Conservation (phyloP, 139 green algal genomes). For the Haematococcus lacustris region DNA sequence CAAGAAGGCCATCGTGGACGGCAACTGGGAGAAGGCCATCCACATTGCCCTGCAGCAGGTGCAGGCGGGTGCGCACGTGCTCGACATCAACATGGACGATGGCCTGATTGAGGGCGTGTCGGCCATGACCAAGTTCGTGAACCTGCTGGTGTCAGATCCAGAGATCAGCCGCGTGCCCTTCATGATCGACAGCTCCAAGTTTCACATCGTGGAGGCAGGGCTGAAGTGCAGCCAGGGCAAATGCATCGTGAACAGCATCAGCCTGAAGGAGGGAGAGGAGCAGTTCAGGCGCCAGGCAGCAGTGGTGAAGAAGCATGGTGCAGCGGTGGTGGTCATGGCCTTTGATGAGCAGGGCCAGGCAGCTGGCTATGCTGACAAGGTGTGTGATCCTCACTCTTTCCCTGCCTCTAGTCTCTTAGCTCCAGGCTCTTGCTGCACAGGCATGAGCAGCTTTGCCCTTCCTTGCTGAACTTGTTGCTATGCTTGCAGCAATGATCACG, state of each 20-base stretch:
- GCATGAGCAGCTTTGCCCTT: no score
- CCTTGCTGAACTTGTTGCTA: no score
- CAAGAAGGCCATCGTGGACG: constrained; percentile 95
- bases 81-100: constrained; percentile 99
- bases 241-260: constrained; percentile 98
- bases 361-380: constrained; percentile 67
- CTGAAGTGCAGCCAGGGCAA: constrained; percentile 94
- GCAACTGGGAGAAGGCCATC: constrained; percentile 92
- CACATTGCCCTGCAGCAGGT: constrained; percentile 83
- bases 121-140: constrained; percentile 95
- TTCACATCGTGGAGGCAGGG: constrained; percentile 93
- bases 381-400: no score
- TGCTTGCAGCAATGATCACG: no score
- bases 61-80: constrained; percentile 76
- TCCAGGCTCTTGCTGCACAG: no score
- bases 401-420: no score
- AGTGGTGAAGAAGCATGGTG: constrained; percentile 81
- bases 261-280: constrained; percentile 94
- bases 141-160: constrained; percentile 92
- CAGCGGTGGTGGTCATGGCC: constrained; percentile 96
- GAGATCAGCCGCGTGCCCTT: constrained; percentile 92
- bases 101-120: constrained; percentile 90
- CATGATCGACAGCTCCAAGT: constrained; percentile 98
- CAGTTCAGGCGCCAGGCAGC: constrained; percentile 78
- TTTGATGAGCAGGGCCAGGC: constrained; percentile 94